These are phyloP conservation scores for Litsea cubeba DNA, from an alignment of 164 flowering plant genomes.

Conservation along the genomic window DNA sequence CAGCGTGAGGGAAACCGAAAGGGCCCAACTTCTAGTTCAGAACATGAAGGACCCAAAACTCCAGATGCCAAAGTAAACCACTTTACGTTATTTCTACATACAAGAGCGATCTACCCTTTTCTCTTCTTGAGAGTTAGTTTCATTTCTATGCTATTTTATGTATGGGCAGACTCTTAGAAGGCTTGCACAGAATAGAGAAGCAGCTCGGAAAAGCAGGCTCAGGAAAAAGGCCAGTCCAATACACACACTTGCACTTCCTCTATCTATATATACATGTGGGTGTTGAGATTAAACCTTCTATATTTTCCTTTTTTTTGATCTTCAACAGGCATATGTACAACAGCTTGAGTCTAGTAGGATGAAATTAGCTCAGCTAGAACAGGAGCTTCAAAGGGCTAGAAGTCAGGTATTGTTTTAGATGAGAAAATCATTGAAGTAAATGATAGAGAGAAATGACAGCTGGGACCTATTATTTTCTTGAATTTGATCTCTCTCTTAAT, in stretches of 20 bases:
- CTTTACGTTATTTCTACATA: background rate
- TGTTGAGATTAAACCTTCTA: background rate
- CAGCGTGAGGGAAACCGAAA: constrained; percentile 55
- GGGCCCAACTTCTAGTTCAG: constrained; percentile 73
- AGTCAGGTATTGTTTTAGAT: constrained; percentile 44
- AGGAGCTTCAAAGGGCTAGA: constrained; percentile 91
- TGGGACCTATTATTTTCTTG: no score
- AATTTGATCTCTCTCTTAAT: no score
- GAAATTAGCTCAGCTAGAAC: constrained; percentile 86
- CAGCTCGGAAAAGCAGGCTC: constrained; percentile 99
- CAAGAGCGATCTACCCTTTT: background rate
- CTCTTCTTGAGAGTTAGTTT: background rate
- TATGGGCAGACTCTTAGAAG: constrained; percentile 79
- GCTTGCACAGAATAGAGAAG: constrained; percentile 99
- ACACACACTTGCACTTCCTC: background rate
- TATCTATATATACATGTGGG: background rate
- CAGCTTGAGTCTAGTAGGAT: constrained; percentile 94
- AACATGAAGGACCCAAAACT: constrained; percentile 89
- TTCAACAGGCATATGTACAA: constrained; percentile 91
- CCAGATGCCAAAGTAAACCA: constrained; percentile 86
- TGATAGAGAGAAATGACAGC: no score
- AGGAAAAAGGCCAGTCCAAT: constrained; percentile 70
- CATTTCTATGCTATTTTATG: background rate
- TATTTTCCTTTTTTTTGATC: background rate
- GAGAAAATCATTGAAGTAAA: no score